Conservation (phyloP, 2,329 filamentous ascomycete genomes). For the Incumbomyces lentus region DNA sequence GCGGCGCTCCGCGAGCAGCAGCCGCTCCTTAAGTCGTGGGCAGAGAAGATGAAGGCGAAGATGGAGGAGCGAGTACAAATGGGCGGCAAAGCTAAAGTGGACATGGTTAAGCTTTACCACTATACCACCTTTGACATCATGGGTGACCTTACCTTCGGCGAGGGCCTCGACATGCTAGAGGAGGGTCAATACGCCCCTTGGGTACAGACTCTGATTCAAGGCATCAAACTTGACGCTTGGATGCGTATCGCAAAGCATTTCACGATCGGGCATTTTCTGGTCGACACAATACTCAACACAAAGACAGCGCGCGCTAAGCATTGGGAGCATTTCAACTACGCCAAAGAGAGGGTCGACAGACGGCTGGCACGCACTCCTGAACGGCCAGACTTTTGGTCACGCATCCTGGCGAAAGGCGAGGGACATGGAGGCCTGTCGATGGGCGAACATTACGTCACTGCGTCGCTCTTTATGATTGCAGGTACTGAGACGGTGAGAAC, state of each 20-base stretch:
- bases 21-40: constrained; percentile 24
- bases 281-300: too few species aligned
- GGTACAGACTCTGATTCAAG: constrained; percentile 16
- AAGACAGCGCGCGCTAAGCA: too few species aligned
- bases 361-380: too few species aligned
- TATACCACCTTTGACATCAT: constrained; percentile 22
- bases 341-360: too few species aligned
- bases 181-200: constrained; percentile 21
- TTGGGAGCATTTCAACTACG: too few species aligned
- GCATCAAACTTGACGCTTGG: background rate
- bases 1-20: constrained; percentile 22
- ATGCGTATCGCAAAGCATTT: background rate
- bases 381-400: too few species aligned
- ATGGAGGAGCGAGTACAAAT: constrained; percentile 11
- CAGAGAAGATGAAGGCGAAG: constrained; percentile 21
- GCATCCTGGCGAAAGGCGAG: too few species aligned
- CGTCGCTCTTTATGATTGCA: too few species aligned
- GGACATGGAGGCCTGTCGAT: too few species aligned
- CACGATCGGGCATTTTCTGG: too few species aligned
- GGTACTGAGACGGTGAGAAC: too few species aligned
- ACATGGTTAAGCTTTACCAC: constrained; percentile 19
- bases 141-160: constrained; percentile 20
- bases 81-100: constrained; percentile 1
- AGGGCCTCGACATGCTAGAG: constrained; percentile 15
- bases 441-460: too few species aligned